Evolutionary conservation across 768 basidiomycete species (phyloP), one percentile per base, ranked within the genome.

Genomic region (Serpula lacrymans): DNA sequence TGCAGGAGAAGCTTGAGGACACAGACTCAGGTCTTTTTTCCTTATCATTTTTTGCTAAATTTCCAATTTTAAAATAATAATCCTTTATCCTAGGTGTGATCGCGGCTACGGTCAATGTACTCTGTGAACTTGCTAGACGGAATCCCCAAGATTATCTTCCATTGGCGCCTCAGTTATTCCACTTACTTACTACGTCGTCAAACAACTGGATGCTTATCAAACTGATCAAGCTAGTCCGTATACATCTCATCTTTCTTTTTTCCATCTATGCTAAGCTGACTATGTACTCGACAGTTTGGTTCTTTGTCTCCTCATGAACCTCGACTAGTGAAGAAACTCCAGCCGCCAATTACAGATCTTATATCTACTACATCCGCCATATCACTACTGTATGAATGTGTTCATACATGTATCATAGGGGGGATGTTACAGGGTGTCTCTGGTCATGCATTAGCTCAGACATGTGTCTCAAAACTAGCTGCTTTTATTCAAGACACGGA

Each of bases 201-300:
- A 98, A 99, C 62, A 99, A 99, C 53, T 99, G 96, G 96, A 95
- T 98, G 90, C 75, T 99, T 44, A 99, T 99, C 63, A 99, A 99
- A 66, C 85, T 98, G 39, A 83, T 98, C 59, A 99, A 99, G 66
- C 63, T 98, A 61, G n/a, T n/a, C n/a, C n/a, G 95, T 93, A 62
- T 53, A 75, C 55, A 43, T 30, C 16, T 21, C 17, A 11, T 34
- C 43, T 33, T 21, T 26, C 3, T 14, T 31, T 22, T n/a, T 3
- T 7, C 3, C 12, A 13, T 14, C 9, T 8, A 25, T 34, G 12
- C 33, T 21, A 23, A 37, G 6, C 45, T 43, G 3, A 33, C 45
- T 37, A 16, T 42, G 42, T 32, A 41, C 39, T 45, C 8, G 27
- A 5, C 54, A 98, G 95, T 97, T 99, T 66, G 94, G 95, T 16